These are phyloP conservation scores for Spathaspora gorwiae DNA, from an alignment of 805 yeast species.

Conservation along the genomic window DNA sequence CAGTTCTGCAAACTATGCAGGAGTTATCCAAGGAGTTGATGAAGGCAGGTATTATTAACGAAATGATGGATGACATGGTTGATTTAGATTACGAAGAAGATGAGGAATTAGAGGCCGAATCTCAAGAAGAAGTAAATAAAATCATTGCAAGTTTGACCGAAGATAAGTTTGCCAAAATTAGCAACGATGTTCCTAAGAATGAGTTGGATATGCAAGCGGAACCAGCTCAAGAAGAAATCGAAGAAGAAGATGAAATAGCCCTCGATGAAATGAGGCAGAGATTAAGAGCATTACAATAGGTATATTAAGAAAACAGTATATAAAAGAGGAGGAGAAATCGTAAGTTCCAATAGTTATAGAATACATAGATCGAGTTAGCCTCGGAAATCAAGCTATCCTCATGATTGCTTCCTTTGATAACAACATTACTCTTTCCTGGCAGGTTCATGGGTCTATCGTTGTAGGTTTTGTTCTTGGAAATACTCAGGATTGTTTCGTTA, in stretches of 20 bases:
- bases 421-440: too few relatives aligned
- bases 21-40: constrained; percentile 82
- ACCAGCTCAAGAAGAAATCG: constrained; percentile 13
- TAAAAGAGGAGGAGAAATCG: not conserved
- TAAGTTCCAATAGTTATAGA: not conserved
- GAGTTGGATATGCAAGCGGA: constrained; percentile 13
- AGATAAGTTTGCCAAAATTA: constrained; percentile 34
- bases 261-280: constrained; percentile 86
- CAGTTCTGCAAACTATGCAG: constrained; percentile 74
- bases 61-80: constrained; percentile 89
- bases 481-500: too few relatives aligned
- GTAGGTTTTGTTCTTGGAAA: too few relatives aligned
- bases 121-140: constrained; percentile 61
- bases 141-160: constrained; percentile 43
- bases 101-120: constrained; percentile 62
- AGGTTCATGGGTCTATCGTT: too few relatives aligned
- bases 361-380: not conserved
- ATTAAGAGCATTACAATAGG: constrained; percentile 68
- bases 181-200: constrained; percentile 28
- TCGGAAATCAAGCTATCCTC: not conserved
- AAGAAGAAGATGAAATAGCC: constrained; percentile 59
- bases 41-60: constrained; percentile 83
- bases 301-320: constrained; percentile 5
- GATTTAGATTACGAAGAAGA: constrained; percentile 67
- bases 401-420: too few relatives aligned